phyloP scores from a whole-genome alignment of 768 basidiomycete species.

The Boletus reticuloceps region DNA sequence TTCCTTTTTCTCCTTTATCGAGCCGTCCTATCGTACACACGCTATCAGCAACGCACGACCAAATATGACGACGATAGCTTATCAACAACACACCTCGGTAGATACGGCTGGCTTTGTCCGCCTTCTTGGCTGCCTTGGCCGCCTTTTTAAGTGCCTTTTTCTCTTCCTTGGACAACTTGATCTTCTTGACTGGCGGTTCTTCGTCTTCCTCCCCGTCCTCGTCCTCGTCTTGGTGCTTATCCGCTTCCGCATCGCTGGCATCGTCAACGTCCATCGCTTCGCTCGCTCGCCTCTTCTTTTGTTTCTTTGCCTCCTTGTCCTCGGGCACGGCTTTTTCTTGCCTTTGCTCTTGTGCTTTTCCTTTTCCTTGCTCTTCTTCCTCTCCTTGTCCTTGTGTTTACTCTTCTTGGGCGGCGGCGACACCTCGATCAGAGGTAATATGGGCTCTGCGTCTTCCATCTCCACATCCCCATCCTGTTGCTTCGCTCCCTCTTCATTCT shows the following conservation, averaged over 20 bases:
- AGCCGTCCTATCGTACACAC: constrained; percentile 25
- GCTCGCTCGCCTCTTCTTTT: constrained; percentile 65
- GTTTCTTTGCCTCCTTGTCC: constrained; percentile 32
- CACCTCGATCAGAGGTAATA: constrained; percentile 57
- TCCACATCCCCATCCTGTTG: constrained; percentile 35
- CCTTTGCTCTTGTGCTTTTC: background rate
- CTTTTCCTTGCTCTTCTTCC: background rate
- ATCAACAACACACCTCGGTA: constrained; percentile 34
- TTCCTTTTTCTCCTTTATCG: constrained; percentile 37
- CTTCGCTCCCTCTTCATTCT: constrained; percentile 37
- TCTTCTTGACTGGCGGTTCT: constrained; percentile 61
- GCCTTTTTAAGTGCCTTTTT: constrained; percentile 83
- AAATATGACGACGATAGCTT: constrained; percentile 6
- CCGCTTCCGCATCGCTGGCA: constrained; percentile 36
- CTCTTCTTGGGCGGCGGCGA: constrained; percentile 61
- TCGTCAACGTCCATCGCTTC: constrained; percentile 65
- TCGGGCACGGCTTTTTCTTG: background rate
- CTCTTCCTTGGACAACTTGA: constrained; percentile 79
- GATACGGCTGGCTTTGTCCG: constrained; percentile 34
- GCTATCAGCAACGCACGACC: background rate
- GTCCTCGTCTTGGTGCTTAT: no score
- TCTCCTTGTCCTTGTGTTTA: constrained; percentile 42
- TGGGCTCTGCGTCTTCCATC: constrained; percentile 42
- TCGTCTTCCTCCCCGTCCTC: constrained; percentile 32
- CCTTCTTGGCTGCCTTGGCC: constrained; percentile 62